Conservation (phyloP, 495 filamentous ascomycete species). For the Stereocaulon alpinum region DNA sequence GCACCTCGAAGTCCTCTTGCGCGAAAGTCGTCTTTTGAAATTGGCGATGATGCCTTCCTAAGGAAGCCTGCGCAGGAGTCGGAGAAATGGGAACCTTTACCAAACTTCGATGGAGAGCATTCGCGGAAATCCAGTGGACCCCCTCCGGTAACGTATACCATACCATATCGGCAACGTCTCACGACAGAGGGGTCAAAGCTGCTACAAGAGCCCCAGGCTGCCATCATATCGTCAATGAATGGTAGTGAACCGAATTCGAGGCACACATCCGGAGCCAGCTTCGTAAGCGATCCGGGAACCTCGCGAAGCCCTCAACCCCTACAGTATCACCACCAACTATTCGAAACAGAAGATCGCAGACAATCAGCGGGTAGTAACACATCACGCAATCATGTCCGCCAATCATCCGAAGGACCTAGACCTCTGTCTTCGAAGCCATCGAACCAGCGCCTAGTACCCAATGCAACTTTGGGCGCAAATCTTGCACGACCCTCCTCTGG, state of each 20-base stretch:
- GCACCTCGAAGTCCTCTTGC: background rate
- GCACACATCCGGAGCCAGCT: constrained; percentile 18
- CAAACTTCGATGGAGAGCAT: constrained; percentile 1
- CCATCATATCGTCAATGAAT: constrained; percentile 34
- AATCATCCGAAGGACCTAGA: constrained; percentile 5
- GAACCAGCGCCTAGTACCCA: constrained; percentile 3
- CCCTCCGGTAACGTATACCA: constrained; percentile 22
- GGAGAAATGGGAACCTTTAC: constrained; percentile 5
- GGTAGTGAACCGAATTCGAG: constrained; percentile 28
- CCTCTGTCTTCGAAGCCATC: constrained; percentile 5
- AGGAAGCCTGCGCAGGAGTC: constrained; percentile 9
- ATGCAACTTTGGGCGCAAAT: constrained; percentile 5
- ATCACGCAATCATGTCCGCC: background rate
- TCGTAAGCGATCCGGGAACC: background rate
- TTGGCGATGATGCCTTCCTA: constrained; percentile 18
- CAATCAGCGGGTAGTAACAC: constrained; percentile 1
- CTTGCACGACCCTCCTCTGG: constrained; percentile 57
- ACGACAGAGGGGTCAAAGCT: constrained; percentile 29
- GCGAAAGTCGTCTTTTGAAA: constrained; percentile 17
- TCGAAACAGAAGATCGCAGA: constrained; percentile 22
- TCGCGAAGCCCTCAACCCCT: constrained; percentile 30
- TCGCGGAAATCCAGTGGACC: constrained; percentile 12
- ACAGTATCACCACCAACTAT: constrained; percentile 42
- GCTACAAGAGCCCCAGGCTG: constrained; percentile 34
- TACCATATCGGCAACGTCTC: constrained; percentile 27